Percentiles rank a stretch among this genome's conserved stretches.
Conservation (phyloP, 78 protist species). For the Fonticula alba region DNA sequence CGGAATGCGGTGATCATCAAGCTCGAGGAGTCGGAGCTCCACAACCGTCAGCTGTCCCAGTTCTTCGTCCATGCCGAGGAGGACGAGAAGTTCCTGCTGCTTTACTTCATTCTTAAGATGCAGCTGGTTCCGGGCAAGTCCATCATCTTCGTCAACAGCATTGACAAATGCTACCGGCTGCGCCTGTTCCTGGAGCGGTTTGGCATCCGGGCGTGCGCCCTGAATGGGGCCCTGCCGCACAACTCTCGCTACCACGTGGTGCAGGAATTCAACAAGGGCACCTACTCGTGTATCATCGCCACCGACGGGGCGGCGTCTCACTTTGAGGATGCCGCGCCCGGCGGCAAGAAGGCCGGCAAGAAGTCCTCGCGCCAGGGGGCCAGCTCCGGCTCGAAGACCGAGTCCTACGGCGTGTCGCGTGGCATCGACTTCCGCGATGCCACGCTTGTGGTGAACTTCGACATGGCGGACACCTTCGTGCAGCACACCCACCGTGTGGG, state of each 20-base stretch:
- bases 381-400: constrained; percentile 3
- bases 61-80: constrained; percentile 1
- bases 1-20: constrained; percentile 30
- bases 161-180: constrained; percentile 36
- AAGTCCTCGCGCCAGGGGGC: neutral
- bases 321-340: neutral
- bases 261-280: constrained; percentile 50
- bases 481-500: no score
- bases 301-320: no score
- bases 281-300: constrained; percentile 56
- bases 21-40: constrained; percentile 13
- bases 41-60: constrained; percentile 1
- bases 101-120: constrained; percentile 41
- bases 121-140: constrained; percentile 41
- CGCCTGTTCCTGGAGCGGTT: constrained; percentile 60
- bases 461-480: constrained; percentile 55
- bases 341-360: neutral
- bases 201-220: constrained; percentile 19
- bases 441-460: constrained; percentile 60
- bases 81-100: constrained; percentile 35
- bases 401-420: neutral
- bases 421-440: constrained; percentile 23
- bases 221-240: constrained; percentile 35
- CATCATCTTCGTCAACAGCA: constrained; percentile 53
- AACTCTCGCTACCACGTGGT: constrained; percentile 36